Conservation (phyloP, 2,329 filamentous ascomycete genomes). For the Epichloe elymi region DNA sequence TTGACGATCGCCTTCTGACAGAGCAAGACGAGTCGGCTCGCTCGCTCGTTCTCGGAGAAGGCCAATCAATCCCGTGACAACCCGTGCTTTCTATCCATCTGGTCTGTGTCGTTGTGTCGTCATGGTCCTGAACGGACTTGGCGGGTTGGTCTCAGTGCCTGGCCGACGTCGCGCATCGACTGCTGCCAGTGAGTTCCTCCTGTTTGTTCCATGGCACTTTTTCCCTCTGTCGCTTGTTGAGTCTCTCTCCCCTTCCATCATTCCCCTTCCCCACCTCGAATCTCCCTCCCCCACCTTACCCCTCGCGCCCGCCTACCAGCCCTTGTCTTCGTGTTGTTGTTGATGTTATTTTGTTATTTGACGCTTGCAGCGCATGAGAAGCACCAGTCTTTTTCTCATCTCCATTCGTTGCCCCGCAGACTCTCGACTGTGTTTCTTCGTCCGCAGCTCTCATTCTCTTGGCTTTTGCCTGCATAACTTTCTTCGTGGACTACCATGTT, state of each 20-base stretch:
- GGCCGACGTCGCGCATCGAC: conserved; percentile 19
- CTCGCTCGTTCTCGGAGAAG: too few relatives aligned
- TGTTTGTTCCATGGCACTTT: neutral
- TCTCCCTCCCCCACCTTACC: neutral
- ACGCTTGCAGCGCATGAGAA: neutral
- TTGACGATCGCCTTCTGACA: too few relatives aligned
- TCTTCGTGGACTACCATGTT: conserved; percentile 21
- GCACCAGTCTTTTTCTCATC: neutral
- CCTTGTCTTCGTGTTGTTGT: neutral
- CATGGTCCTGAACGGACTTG: conserved; percentile 19
- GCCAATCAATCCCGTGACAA: too few relatives aligned
- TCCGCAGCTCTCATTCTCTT: neutral
- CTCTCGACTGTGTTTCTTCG: neutral
- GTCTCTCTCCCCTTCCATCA: neutral
- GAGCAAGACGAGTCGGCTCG: too few relatives aligned
- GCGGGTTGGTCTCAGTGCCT: conserved; percentile 16
- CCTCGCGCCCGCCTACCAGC: neutral
- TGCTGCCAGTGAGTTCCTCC: conserved; percentile 13
- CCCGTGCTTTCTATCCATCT: too few relatives aligned
- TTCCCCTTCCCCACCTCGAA: neutral
- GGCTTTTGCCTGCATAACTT: conserved; percentile 6
- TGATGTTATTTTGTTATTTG: neutral
- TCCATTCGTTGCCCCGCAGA: neutral
- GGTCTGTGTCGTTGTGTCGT: conserved; percentile 2
- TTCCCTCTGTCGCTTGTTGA: neutral